Base-by-base conservation (phyloP, 495 filamentous ascomycete genomes). In the Lasiosphaeriaceae sp. region DNA sequence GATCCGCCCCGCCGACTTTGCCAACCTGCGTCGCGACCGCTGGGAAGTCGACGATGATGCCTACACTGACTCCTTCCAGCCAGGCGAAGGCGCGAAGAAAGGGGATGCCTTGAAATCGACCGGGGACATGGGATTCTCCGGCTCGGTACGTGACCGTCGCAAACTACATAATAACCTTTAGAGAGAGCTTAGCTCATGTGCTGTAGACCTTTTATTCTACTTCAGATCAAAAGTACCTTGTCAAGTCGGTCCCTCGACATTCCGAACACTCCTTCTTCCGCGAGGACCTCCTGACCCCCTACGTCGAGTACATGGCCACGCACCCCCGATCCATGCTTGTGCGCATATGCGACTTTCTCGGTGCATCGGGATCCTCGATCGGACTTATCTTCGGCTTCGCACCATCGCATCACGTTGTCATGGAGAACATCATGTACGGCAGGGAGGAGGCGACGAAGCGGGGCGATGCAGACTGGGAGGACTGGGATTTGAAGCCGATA, bases 211-310 rank as follows among this genome's bases (percentile, higher is more conserved):
- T 90, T 70, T 86, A 86, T 68, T 73, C 73, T 20, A 89, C 85
- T 0, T 60, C 74, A 20, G 80, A 89, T 59, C 72, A 73, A 17
- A 79, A 78, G 55, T 87, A 78, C 60, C 77, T 89, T 2, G 74
- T 89, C 62, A 90, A 90, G 62, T 85, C 82, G 11, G 66, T 90
- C 6, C 86, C 86, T 0, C 78, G 86, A 2, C 73, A 77, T 35
- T 87, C 85, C 56, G 86, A 90, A 55, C 77, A 89, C 62, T 73
- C 75, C 44, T 90, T 88, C 71, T 90, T 90, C 74, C 74, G 78
- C 53, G 66, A 80, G 2, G 83, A 87, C 34, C 72, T 90, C 39
- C 67, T 90, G 12, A 62, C 71, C 2, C 80, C 82, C 2, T 89
- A 89, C 57, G 76, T 72, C 45, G 69, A 80, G 4, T 78, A 87